Conservation (phyloP, 2,329 filamentous ascomycete species). For the Coniella lustricola region DNA sequence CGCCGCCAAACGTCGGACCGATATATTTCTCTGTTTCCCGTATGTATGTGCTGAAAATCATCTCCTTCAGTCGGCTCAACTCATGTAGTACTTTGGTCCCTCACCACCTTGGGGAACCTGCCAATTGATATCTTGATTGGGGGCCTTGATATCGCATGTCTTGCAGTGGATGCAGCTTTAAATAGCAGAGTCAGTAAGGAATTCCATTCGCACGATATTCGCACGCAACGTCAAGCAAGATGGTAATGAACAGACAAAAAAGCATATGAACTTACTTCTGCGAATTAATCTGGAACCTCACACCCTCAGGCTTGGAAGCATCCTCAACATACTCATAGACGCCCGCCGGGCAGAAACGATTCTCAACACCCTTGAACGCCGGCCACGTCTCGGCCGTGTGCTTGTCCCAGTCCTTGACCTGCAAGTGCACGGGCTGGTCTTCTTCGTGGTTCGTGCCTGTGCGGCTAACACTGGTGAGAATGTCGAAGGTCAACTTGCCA, state of each 20-base stretch:
- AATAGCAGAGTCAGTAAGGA: slow-evolving; percentile 21
- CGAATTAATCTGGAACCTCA: slow-evolving; percentile 94
- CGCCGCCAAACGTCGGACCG: too few species aligned
- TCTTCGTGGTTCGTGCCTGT: slow-evolving; percentile 98
- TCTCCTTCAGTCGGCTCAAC: slow-evolving; percentile 27
- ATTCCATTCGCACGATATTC: too few species aligned
- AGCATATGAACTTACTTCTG: slow-evolving; percentile 69
- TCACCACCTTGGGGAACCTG: slow-evolving; percentile 88
- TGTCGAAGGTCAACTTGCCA: slow-evolving; percentile 90
- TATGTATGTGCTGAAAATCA: background rate
- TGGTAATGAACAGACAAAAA: too few species aligned
- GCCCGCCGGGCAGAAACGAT: slow-evolving; percentile 91
- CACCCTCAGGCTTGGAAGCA: slow-evolving; percentile 73
- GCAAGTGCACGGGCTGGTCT: slow-evolving; percentile 92
- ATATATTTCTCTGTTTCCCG: background rate
- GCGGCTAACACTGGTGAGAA: slow-evolving; percentile 87
- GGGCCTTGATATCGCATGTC: slow-evolving; percentile 98
- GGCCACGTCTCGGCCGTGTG: slow-evolving; percentile 81
- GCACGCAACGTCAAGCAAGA: too few species aligned
- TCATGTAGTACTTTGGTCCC: slow-evolving; percentile 66
- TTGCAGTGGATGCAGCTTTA: slow-evolving; percentile 96
- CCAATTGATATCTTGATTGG: slow-evolving; percentile 96
- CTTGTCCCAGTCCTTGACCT: slow-evolving; percentile 90
- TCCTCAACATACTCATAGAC: slow-evolving; percentile 99
- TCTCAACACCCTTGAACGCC: slow-evolving; percentile 85